These are phyloP conservation scores for Sonneratia caseolaris DNA, from an alignment of 345 rosid genomes.

Conservation along the genomic window DNA sequence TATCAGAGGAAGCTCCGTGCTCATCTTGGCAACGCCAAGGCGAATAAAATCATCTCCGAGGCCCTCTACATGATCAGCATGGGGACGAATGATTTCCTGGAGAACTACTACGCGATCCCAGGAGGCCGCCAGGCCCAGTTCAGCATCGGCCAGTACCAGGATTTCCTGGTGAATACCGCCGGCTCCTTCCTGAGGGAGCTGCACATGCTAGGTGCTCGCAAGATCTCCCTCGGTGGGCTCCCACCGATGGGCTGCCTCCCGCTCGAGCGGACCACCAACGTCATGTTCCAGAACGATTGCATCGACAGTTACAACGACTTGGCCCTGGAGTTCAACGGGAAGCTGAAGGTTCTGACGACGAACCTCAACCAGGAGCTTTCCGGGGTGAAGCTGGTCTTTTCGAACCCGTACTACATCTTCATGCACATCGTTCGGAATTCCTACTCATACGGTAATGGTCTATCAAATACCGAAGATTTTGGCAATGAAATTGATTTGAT, in stretches of 20 bases:
- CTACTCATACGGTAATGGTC: conserved; percentile 25
- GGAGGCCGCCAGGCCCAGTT: conserved; percentile 31
- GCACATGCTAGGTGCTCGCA: conserved; percentile 49
- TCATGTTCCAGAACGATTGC: conserved; percentile 24
- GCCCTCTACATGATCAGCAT: conserved; percentile 42
- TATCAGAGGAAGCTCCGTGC: conserved; percentile 32
- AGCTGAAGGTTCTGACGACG: conserved; percentile 23
- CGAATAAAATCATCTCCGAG: conserved; percentile 22
- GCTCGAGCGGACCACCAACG: conserved; percentile 35
- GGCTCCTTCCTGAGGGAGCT: conserved; percentile 30
- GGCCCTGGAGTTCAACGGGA: conserved; percentile 43
- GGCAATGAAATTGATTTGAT: too few relatives aligned
- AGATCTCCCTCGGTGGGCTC: conserved; percentile 45
- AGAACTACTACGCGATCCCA: conserved; percentile 45
- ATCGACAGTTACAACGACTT: conserved; percentile 24
- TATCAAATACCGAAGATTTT: too few relatives aligned
- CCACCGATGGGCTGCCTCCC: conserved; percentile 69
- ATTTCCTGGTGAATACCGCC: conserved; percentile 38
- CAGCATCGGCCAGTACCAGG: conserved; percentile 31
- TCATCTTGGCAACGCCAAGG: conserved; percentile 28
- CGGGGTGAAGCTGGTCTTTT: conserved; percentile 31
- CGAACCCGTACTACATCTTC: conserved; percentile 35
- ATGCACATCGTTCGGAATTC: conserved; percentile 31
- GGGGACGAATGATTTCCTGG: conserved; percentile 60
- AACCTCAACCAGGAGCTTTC: conserved; percentile 29